Evolutionary conservation across 768 basidiomycete genomes (phyloP), one percentile per base, ranked within the genome.

Genomic region (Tylopilus subfusipes): DNA sequence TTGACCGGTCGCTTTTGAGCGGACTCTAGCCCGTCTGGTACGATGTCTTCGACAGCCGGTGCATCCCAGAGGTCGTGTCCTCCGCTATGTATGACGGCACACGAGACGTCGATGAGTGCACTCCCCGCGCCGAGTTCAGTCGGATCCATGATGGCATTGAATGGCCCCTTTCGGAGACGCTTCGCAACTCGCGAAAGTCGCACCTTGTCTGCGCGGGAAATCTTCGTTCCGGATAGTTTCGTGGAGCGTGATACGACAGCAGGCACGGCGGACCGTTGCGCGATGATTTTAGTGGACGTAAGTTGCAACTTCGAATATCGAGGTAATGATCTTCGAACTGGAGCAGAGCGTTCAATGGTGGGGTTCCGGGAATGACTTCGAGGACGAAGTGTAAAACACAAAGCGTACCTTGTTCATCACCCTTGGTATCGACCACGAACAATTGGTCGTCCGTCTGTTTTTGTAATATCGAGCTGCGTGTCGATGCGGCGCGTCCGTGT

Each of bases 251-350:
- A 88, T 54, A 79, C 73, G 30, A 95, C 82, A 0, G 93, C 89
- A 14, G 93, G 90, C 13, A 96, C 80, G 6, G 94, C 93, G 2
- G 93, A 95, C 19, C 93, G 86, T 65, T 93, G 84, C 0, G 84
- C 71, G 16, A 97, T 82, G 30, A 96, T 88, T 76, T 88, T 88
- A 2, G 86, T 73, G 0, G 91, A 90, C 19, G 78, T 85, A 12
- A 90, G 70, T 43, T 79, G 73, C 4, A 73, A 60, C 25, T 71
- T 75, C 11, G 82, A 82, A 66, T 78, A 84, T 55, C 79, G 76
- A 12, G 83, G 82, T 0, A 85, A 65, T 5, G 73, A 63, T 59
- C 78, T 81, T 50, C 88, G 83, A 53, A 87, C 88, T 90, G 56
- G 14, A 18, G 22, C 0, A 5, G 13, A 19, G 16, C 16, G 9